Conservation (phyloP, 192 early-diverging fungal species). For the Entomortierella lignicola region DNA sequence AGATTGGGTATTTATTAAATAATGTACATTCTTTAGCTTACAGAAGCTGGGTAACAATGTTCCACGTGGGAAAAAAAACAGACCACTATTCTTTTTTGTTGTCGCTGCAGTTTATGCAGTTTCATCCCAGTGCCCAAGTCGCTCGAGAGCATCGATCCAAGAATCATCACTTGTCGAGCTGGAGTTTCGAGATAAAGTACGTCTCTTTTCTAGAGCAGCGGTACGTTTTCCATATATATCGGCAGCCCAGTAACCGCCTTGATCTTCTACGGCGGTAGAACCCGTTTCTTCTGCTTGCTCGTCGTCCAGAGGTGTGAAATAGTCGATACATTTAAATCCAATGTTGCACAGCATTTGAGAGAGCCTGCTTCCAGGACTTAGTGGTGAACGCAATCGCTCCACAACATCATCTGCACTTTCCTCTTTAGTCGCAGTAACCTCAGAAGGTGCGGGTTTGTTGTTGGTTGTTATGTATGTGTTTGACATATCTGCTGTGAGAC, state of each 20-base stretch:
- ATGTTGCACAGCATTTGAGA: slow-evolving; percentile 29
- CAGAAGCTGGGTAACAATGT: no score
- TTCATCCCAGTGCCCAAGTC: slow-evolving; percentile 31
- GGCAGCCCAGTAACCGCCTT: slow-evolving; percentile 5
- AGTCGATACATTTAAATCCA: slow-evolving; percentile 38
- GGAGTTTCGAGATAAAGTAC: slow-evolving; percentile 5
- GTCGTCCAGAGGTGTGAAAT: background rate
- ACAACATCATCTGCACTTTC: background rate
- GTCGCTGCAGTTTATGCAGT: no score
- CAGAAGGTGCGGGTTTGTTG: background rate
- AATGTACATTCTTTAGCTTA: no score
- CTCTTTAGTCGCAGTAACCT: background rate
- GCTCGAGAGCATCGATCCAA: slow-evolving; percentile 17
- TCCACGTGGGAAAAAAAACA: no score
- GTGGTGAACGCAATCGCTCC: background rate
- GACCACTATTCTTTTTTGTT: no score
- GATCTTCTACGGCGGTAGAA: background rate
- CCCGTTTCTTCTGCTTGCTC: background rate
- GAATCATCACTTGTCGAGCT: slow-evolving; percentile 9
- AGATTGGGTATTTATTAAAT: no score
- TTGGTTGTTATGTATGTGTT: background rate
- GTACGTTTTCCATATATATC: slow-evolving; percentile 19
- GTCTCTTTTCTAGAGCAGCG: slow-evolving; percentile 20
- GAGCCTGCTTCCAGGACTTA: slow-evolving; percentile 17
- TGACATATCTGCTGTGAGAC: background rate